Conservation (phyloP, 1,284 basidiomycete species). For the Puccinia polysora region DNA sequence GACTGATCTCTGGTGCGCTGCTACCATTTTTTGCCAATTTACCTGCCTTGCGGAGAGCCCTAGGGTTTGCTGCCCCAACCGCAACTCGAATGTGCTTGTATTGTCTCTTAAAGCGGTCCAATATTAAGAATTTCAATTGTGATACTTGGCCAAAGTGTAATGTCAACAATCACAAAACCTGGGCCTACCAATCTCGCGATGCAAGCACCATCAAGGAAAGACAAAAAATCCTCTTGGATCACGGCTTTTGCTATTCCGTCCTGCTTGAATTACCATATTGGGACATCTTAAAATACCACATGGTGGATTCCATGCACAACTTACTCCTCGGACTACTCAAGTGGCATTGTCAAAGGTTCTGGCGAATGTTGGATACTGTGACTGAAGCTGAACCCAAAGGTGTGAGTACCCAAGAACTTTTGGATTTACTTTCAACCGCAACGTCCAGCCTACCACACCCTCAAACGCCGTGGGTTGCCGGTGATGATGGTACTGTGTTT, state of each 20-base stretch:
- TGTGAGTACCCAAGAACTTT: background rate
- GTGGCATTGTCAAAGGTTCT: constrained; percentile 18
- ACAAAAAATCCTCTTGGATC: background rate
- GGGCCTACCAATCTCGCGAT: background rate
- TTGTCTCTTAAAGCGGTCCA: no score
- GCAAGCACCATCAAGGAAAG: background rate
- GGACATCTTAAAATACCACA: constrained; percentile 7
- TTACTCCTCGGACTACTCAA: background rate
- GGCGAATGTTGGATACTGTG: constrained; percentile 2
- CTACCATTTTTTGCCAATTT: no score
- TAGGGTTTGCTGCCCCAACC: no score
- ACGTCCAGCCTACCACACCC: no score
- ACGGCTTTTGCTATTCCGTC: constrained; percentile 13
- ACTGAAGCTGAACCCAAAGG: background rate
- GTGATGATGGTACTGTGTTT: background rate
- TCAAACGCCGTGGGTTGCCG: no score
- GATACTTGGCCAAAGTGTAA: no score
- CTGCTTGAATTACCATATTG: constrained; percentile 12
- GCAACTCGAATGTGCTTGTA: no score
- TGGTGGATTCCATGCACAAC: constrained; percentile 24
- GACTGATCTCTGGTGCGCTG: no score
- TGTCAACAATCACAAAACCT: background rate
- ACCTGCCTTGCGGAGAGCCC: no score
- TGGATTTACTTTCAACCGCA: background rate
- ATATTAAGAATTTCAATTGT: no score